phyloP scores from a whole-genome alignment of 2,329 filamentous ascomycete genomes.

The Sordariomycetes sp. region DNA sequence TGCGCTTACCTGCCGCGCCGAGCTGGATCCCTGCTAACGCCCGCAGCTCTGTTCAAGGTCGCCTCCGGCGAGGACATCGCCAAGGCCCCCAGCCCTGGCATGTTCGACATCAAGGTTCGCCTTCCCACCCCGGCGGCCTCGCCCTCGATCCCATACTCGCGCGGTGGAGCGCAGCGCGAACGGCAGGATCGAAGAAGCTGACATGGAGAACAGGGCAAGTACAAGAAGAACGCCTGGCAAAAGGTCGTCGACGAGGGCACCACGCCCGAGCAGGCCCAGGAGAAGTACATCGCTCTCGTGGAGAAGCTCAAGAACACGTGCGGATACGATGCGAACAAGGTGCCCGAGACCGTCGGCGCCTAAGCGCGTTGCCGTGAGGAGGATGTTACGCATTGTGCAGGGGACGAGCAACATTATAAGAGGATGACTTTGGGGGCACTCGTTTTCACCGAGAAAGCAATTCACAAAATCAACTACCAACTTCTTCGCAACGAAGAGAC shows the following conservation, averaged over 20 bases:
- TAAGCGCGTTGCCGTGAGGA: conserved; percentile 2
- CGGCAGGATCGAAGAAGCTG: conserved; percentile 1
- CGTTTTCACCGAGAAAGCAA: too few relatives aligned
- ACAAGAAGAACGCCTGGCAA: conserved; percentile 73
- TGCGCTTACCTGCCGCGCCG: conserved; percentile 18
- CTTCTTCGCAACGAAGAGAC: too few relatives aligned
- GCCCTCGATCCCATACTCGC: not conserved
- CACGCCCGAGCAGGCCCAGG: conserved; percentile 59
- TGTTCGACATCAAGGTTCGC: conserved; percentile 60
- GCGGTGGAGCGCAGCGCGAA: not conserved
- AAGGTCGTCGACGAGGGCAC: conserved; percentile 55
- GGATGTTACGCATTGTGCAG: too few relatives aligned
- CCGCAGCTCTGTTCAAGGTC: conserved; percentile 49
- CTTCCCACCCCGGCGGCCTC: not conserved
- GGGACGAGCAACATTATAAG: not conserved
- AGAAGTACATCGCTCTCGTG: conserved; percentile 65
- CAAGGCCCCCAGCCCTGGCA: conserved; percentile 49
- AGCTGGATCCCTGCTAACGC: not conserved
- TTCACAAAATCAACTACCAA: too few relatives aligned
- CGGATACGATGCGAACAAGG: conserved; percentile 58
- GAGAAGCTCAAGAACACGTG: conserved; percentile 62
- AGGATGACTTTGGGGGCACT: too few relatives aligned
- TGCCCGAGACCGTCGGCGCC: conserved; percentile 44
- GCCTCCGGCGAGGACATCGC: conserved; percentile 46
- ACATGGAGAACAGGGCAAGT: conserved; percentile 52